Base-by-base conservation (phyloP, 768 basidiomycete species). In the Trametes cubensis region DNA sequence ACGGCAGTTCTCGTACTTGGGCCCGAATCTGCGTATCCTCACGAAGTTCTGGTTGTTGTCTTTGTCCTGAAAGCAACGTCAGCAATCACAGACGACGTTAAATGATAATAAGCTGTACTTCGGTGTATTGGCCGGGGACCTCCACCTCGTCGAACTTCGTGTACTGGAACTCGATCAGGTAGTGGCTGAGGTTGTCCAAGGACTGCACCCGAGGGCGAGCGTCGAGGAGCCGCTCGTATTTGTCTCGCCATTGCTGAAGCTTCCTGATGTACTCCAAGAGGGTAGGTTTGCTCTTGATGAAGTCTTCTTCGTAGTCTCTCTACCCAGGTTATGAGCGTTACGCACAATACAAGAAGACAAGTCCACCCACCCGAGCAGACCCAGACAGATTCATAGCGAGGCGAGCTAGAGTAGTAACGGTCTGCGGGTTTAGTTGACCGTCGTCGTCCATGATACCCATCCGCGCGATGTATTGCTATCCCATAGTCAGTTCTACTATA, bases 101-200 rank as follows among this genome's bases (percentile, higher is more conserved):
- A 25, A 17, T 13, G 18, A 17, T 1, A 54, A 20, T 2, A 61
- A 2, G 13, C 18, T 78, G 69, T 57, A 92, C 95, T 84, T 98
- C 93, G 0, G 94, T 91, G 72, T 99, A 99, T 74, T 99, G 97
- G 7, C 97, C 97, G n/a, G 95, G 95, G 52, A 99, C 86, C 71
- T 99, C 95, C 41, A 99, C 92, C 65, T 99, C 96, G 65, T 98
- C 97, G 52, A 96, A 94, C 73, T 95, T 97, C 70, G 87, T 88
- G 74, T 98, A 95, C 67, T 98, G 96, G 80, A 98, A 99, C 74
- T 98, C 97, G 7, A 93, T 91, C 68, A 99, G 79, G 76, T 95
- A 97, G 75, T 95, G 94, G 66, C 93, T 94, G 45, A 92, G 79
- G 50, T 87, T 79, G 64, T 97, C 95, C 58, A 99, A 78, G 5